phyloP scores from a whole-genome alignment of 2,329 filamentous ascomycete species.

The Pseudogymnoascus pannorum region DNA sequence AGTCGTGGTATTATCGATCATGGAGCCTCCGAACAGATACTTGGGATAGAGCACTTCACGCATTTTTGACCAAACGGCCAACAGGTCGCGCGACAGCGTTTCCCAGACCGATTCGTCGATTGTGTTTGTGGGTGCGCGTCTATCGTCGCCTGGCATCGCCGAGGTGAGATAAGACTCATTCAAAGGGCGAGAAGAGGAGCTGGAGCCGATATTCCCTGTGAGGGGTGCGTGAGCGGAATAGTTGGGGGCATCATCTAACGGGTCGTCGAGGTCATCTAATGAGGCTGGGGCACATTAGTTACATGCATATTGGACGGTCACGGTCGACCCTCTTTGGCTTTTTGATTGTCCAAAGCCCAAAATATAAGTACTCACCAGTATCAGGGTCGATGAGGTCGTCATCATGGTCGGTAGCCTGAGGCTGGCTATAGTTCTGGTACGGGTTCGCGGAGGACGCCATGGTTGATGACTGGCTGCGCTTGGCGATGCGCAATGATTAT shows the following conservation, averaged over 20 bases:
- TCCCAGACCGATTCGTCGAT: constrained; percentile 98
- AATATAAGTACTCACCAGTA: constrained; percentile 50
- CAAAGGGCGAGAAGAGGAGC: constrained; percentile 47
- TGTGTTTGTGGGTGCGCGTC: constrained; percentile 80
- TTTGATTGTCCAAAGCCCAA: constrained; percentile 10
- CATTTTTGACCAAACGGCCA: constrained; percentile 97
- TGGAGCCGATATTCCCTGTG: constrained; percentile 67
- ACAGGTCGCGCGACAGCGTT: constrained; percentile 83
- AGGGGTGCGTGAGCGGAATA: constrained; percentile 70
- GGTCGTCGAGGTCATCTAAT: constrained; percentile 89
- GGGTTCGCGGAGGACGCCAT: constrained; percentile 35
- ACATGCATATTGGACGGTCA: background rate
- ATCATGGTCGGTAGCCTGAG: constrained; percentile 44
- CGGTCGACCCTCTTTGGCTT: background rate
- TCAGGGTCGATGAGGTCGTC: constrained; percentile 73
- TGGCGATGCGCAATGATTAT: constrained; percentile 3
- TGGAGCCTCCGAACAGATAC: constrained; percentile 71
- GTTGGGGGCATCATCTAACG: constrained; percentile 49
- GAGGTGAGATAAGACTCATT: constrained; percentile 82
- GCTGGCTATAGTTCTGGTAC: constrained; percentile 53
- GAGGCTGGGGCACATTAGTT: constrained; percentile 50
- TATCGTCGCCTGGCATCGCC: constrained; percentile 86
- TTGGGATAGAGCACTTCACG: constrained; percentile 93
- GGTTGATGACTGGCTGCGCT: constrained; percentile 6
- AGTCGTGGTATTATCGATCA: constrained; percentile 50